These are phyloP conservation scores for Gaultheria prostrata DNA, from an alignment of 148 eudicot species.

Conservation along the genomic window DNA sequence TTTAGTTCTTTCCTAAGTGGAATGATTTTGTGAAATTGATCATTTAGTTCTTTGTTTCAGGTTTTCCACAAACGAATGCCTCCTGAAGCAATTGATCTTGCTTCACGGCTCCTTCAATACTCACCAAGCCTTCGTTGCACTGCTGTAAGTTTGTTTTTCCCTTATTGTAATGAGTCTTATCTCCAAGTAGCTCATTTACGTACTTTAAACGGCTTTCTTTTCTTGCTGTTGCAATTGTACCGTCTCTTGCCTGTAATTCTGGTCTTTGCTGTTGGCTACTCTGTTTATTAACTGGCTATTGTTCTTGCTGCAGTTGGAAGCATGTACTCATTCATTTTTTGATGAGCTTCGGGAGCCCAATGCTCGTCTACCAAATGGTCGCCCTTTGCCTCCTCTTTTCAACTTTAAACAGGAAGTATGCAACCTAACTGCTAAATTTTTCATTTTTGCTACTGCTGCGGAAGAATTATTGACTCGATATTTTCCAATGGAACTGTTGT, in stretches of 20 bases:
- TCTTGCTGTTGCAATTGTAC: background rate
- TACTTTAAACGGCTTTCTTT: background rate
- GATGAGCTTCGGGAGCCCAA: constrained; percentile 92
- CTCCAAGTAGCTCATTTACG: background rate
- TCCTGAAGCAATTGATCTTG: constrained; percentile 90
- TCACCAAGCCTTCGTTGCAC: constrained; percentile 91
- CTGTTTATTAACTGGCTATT: background rate
- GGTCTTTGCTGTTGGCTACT: background rate
- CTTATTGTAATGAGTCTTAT: background rate
- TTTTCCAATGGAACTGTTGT: background rate
- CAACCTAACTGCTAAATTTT: constrained; percentile 9
- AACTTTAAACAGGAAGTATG: constrained; percentile 93
- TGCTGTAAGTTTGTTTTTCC: constrained; percentile 56
- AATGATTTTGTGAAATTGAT: constrained; percentile 12
- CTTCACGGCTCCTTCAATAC: constrained; percentile 80
- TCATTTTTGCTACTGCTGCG: background rate
- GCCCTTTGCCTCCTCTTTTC: constrained; percentile 84
- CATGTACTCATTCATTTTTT: constrained; percentile 90
- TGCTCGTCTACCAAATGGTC: constrained; percentile 91
- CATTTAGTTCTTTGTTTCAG: constrained; percentile 35
- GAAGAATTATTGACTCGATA: background rate
- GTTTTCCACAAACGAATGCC: constrained; percentile 84
- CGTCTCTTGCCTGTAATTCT: background rate
- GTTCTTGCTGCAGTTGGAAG: constrained; percentile 67
- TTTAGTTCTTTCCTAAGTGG: constrained; percentile 1